Conservation (phyloP, 805 yeast genomes). For the Diddensiella santjacobensis region DNA sequence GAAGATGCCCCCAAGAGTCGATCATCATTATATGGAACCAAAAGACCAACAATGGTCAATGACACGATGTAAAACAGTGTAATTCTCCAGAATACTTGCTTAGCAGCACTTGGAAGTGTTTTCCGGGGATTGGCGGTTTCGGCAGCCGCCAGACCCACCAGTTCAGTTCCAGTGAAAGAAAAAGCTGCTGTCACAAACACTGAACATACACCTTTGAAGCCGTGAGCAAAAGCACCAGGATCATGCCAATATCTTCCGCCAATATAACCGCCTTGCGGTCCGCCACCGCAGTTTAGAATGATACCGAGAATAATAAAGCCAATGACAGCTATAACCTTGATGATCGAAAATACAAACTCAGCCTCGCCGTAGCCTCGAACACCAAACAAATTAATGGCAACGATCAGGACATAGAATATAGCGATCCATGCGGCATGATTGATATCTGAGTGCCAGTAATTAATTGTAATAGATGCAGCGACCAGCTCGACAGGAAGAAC, state of each 20-base stretch:
- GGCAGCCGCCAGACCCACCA: constrained; percentile 72
- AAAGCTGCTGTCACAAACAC: constrained; percentile 78
- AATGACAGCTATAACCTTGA: constrained; percentile 54
- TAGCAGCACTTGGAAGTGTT: constrained; percentile 67
- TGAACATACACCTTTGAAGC: constrained; percentile 66
- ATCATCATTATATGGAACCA: constrained; percentile 62
- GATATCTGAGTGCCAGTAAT: constrained; percentile 47
- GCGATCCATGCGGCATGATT: constrained; percentile 57
- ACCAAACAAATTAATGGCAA: constrained; percentile 50
- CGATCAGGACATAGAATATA: constrained; percentile 51
- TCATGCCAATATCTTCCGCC: constrained; percentile 58
- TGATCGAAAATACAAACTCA: constrained; percentile 55
- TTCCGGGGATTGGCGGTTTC: constrained; percentile 67
- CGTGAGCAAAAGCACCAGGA: constrained; percentile 62
- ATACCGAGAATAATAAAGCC: constrained; percentile 62
- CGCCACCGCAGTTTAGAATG: constrained; percentile 47
- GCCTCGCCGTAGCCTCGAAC: constrained; percentile 65
- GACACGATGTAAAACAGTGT: constrained; percentile 63
- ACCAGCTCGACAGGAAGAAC: constrained; percentile 60
- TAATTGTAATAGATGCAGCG: constrained; percentile 53
- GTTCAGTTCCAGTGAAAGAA: constrained; percentile 71
- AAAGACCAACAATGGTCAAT: constrained; percentile 55
- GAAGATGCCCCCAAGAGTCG: constrained; percentile 46
- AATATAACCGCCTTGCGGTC: constrained; percentile 47
- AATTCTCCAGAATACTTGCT: constrained; percentile 82